Evolutionary conservation across 441 rosid species (phyloP).

Genomic region (Populus trichocarpa): DNA sequence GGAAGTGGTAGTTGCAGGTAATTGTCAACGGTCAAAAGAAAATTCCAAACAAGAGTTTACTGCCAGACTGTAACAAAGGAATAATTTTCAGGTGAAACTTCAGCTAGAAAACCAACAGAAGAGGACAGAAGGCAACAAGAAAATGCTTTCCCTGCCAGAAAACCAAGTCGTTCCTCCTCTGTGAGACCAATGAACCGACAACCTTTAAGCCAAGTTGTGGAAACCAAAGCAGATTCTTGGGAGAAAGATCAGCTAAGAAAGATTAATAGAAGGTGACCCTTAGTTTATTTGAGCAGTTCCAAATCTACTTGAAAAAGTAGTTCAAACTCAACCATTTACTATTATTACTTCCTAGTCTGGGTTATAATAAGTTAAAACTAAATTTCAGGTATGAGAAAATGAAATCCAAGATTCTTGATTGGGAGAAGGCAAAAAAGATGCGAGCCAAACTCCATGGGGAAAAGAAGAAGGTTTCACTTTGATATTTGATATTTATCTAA

Average conservation of each 20-base stretch:
- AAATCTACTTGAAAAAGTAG: background rate
- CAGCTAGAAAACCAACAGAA: slow-evolving; percentile 14
- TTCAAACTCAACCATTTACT: background rate
- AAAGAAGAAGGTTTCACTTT: slow-evolving; percentile 45
- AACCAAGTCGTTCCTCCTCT: slow-evolving; percentile 27
- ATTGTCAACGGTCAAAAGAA: background rate
- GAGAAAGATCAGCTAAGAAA: slow-evolving; percentile 50
- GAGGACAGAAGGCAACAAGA: slow-evolving; percentile 20
- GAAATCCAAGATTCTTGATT: slow-evolving; percentile 50
- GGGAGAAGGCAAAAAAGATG: slow-evolving; percentile 71
- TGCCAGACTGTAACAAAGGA: background rate
- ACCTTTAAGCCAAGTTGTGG: slow-evolving; percentile 16
- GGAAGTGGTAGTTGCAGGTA: slow-evolving; percentile 38
- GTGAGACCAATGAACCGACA: slow-evolving; percentile 11
- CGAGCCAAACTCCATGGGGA: slow-evolving; percentile 54
- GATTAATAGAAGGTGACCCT: slow-evolving; percentile 42
- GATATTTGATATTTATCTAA: background rate
- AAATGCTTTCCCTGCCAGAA: slow-evolving; percentile 18
- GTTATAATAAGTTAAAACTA: background rate
- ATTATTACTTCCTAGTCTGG: background rate
- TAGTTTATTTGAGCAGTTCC: background rate
- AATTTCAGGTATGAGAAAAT: slow-evolving; percentile 56
- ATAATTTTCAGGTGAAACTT: slow-evolving; percentile 29
- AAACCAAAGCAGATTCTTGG: slow-evolving; percentile 62
- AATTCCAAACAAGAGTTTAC: background rate